Percentiles rank a stretch among this genome's conserved stretches.
These are phyloP conservation scores for Solanum microdontum DNA, from an alignment of 257 asterid species.

Conservation along the genomic window DNA sequence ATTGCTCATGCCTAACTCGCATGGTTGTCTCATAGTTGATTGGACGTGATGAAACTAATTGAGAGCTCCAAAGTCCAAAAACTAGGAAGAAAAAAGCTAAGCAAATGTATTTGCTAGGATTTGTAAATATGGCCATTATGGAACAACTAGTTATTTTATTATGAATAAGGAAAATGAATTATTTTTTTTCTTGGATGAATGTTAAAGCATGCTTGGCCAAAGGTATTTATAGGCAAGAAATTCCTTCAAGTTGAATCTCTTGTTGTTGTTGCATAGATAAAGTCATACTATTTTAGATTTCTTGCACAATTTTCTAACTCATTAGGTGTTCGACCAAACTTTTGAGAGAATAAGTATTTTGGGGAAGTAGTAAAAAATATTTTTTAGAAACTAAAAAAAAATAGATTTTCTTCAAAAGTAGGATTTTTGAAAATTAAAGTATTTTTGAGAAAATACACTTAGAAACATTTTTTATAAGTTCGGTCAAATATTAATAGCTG, in stretches of 20 bases:
- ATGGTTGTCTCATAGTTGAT: slow-evolving; percentile 7
- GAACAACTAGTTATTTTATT: neutral
- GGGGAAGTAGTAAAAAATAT: neutral
- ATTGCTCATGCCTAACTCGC: slow-evolving; percentile 21
- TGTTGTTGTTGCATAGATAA: neutral
- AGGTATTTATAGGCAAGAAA: slow-evolving; percentile 18
- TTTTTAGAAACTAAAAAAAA: neutral
- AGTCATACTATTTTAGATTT: neutral
- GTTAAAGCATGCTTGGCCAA: neutral
- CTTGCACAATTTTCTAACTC: slow-evolving; percentile 11
- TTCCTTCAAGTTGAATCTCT: neutral
- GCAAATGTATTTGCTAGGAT: neutral
- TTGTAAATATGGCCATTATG: slow-evolving; percentile 3
- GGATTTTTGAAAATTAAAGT: neutral
- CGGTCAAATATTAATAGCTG: neutral
- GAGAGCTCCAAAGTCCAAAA: slow-evolving; percentile 7
- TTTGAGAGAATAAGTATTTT: neutral
- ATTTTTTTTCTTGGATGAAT: neutral
- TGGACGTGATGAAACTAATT: slow-evolving; percentile 2
- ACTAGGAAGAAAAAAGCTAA: neutral
- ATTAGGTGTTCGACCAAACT: neutral
- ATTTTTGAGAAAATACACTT: neutral
- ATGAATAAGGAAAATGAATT: neutral
- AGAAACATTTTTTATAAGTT: neutral
- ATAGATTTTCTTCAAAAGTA: neutral